These are phyloP conservation scores for Cordyceps cateniannulata DNA, from an alignment of 2,329 filamentous ascomycete species.

Conservation along the genomic window DNA sequence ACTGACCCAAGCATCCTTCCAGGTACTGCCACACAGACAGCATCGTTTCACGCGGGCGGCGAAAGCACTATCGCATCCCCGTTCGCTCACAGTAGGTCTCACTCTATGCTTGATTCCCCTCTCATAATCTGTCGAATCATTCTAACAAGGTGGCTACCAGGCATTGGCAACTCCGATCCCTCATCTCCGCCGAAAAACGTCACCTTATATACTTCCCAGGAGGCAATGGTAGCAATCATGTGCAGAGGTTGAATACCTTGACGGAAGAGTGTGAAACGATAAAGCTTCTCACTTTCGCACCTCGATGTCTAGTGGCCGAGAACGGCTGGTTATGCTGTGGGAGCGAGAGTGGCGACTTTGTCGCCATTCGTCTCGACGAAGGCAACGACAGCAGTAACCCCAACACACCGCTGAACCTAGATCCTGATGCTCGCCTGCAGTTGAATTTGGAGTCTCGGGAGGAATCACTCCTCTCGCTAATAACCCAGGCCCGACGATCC, in stretches of 20 bases:
- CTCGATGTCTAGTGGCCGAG: conserved; percentile 81
- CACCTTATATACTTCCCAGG: conserved; percentile 81
- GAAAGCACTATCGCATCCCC: conserved; percentile 61
- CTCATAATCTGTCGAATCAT: no score
- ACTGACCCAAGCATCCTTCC: conserved; percentile 7
- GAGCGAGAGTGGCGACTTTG: conserved; percentile 81
- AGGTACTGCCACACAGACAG: conserved; percentile 61
- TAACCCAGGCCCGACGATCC: conserved; percentile 32
- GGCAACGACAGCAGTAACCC: conserved; percentile 23
- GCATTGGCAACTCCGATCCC: conserved; percentile 84
- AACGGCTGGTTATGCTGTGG: conserved; percentile 88
- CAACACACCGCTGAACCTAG: conserved; percentile 25
- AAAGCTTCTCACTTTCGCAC: conserved; percentile 62
- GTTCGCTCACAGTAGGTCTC: conserved; percentile 57
- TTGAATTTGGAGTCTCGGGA: conserved; percentile 28
- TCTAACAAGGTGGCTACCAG: conserved; percentile 38
- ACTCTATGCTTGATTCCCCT: background rate
- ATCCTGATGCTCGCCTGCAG: conserved; percentile 27
- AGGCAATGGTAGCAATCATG: conserved; percentile 56
- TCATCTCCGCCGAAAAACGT: conserved; percentile 73
- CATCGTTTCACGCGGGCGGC: conserved; percentile 53
- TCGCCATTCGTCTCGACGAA: conserved; percentile 61
- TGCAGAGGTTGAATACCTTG: conserved; percentile 63
- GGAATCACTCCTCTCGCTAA: conserved; percentile 28
- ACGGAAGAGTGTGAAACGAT: conserved; percentile 67